A percentile compares a stretch with the other conserved stretches of the same genome.
These are phyloP conservation scores for Aegilops longissima DNA, from an alignment of 176 grass and related monocot genomes.

Conservation along the genomic window DNA sequence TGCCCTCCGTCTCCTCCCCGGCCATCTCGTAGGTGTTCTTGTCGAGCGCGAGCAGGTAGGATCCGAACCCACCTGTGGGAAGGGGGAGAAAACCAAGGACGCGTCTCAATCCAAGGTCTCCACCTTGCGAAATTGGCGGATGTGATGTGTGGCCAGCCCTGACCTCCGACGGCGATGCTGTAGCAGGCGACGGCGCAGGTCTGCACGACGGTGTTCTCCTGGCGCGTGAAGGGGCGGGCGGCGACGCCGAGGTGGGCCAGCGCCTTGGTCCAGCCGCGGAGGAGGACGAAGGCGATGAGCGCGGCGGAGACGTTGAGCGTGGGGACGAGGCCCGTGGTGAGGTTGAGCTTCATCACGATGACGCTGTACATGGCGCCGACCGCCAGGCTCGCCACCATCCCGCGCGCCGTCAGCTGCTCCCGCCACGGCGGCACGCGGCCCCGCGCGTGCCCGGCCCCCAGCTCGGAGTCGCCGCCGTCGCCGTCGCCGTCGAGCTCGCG, in stretches of 20 bases:
- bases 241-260: conserved; percentile 53
- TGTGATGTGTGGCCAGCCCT: not conserved
- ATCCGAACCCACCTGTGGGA: conserved; percentile 78
- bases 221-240: conserved; percentile 69
- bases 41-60: conserved; percentile 79
- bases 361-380: conserved; percentile 85
- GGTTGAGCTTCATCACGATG: conserved; percentile 90
- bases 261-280: conserved; percentile 73
- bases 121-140: not conserved
- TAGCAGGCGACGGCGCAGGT: conserved; percentile 97
- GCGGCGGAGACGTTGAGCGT: conserved; percentile 97
- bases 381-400: conserved; percentile 66
- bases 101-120: not conserved
- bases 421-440: conserved; percentile 60
- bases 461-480: not conserved
- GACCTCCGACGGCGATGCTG: conserved; percentile 80
- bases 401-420: conserved; percentile 75
- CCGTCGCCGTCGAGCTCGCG: conserved; percentile 10
- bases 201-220: conserved; percentile 97
- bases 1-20: conserved; percentile 70
- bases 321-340: conserved; percentile 84
- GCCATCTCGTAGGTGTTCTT: conserved; percentile 82
- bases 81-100: not conserved
- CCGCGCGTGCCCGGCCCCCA: not conserved
- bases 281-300: conserved; percentile 87